These are phyloP conservation scores for Chrysochromulina tobinii DNA, from an alignment of 78 protist species.

Conservation along the genomic window DNA sequence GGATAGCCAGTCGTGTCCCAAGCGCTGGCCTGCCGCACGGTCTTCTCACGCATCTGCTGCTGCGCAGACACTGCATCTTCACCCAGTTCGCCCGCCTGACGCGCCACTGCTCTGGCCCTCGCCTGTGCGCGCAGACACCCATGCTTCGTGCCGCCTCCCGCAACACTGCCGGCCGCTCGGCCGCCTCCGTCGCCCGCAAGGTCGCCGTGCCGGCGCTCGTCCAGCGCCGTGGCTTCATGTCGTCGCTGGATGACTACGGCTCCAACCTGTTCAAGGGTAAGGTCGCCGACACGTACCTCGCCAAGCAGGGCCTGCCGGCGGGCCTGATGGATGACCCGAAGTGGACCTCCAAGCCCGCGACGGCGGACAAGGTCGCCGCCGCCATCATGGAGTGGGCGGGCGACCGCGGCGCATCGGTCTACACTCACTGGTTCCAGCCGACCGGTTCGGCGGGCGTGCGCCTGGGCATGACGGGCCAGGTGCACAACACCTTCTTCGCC, in stretches of 20 bases:
- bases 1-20: too few relatives aligned
- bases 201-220: too few relatives aligned
- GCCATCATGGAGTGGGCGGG: constrained; percentile 90
- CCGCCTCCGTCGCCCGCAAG: too few relatives aligned
- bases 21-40: too few relatives aligned
- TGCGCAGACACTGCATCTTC: too few relatives aligned
- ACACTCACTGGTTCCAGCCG: constrained; percentile 91
- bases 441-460: constrained; percentile 11
- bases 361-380: constrained; percentile 55
- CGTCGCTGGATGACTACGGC: not conserved
- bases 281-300: constrained; percentile 36
- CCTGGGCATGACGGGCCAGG: constrained; percentile 44
- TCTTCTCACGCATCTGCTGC: too few relatives aligned
- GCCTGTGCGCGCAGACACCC: too few relatives aligned
- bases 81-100: too few relatives aligned
- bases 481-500: constrained; percentile 36
- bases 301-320: constrained; percentile 33
- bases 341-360: not conserved
- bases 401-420: constrained; percentile 75
- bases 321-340: not conserved
- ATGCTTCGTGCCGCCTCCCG: too few relatives aligned
- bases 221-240: not conserved
- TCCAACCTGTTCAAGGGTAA: constrained; percentile 31
- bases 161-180: too few relatives aligned
- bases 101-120: too few relatives aligned